phyloP scores from a whole-genome alignment of 768 basidiomycete species.

The Mycena latifolia region DNA sequence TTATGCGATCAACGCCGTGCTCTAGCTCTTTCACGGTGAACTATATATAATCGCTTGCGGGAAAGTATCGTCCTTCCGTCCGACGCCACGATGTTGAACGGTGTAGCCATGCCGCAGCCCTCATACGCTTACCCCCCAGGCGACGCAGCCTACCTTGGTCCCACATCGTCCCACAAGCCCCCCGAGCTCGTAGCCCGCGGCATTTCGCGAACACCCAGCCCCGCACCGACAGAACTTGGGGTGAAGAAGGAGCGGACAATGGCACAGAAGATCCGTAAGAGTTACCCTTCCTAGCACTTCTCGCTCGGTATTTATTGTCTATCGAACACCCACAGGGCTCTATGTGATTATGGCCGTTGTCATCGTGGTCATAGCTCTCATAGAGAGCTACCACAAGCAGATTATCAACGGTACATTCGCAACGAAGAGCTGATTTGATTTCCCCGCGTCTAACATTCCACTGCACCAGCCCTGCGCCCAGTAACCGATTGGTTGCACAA shows the following conservation, averaged over 20 bases:
- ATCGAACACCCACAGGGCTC: not conserved
- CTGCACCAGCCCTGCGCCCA: not conserved
- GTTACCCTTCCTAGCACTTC: not conserved
- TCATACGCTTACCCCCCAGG: not conserved
- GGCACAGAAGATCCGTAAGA: constrained; percentile 2
- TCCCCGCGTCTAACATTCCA: not conserved
- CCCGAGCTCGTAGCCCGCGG: too few relatives aligned
- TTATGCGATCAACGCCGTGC: too few relatives aligned
- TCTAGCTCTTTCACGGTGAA: too few relatives aligned
- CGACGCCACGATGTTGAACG: not conserved
- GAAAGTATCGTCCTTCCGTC: too few relatives aligned
- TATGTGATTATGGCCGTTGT: constrained; percentile 38
- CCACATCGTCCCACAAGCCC: constrained; percentile 37
- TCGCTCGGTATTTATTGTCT: not conserved
- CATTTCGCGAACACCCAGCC: too few relatives aligned
- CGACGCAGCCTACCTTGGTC: constrained; percentile 23
- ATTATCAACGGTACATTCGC: constrained; percentile 50
- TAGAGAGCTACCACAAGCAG: constrained; percentile 50
- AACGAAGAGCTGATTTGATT: constrained; percentile 29
- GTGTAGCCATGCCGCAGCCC: not conserved
- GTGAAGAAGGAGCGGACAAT: not conserved
- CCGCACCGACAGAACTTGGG: too few relatives aligned
- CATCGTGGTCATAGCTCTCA: constrained; percentile 44
- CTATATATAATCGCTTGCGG: too few relatives aligned
- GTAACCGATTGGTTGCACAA: constrained; percentile 47